Conservation (phyloP, 805 yeast genomes). For the Candida krabiensis region DNA sequence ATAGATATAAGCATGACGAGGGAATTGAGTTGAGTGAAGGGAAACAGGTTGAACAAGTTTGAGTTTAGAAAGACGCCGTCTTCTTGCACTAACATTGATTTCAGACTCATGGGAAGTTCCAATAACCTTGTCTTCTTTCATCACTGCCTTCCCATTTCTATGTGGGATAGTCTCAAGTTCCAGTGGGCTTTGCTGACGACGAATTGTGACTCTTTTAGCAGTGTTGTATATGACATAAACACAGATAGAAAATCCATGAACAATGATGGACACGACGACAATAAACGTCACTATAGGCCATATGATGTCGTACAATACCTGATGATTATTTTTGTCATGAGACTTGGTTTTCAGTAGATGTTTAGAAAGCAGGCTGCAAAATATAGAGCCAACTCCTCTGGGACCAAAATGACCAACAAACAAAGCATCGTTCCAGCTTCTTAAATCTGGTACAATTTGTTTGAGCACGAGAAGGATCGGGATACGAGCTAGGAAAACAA, state of each 20-base stretch:
- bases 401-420: slow-evolving; percentile 97
- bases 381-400: slow-evolving; percentile 91
- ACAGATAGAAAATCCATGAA: slow-evolving; percentile 91
- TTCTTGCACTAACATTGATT: not conserved
- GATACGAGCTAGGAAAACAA: slow-evolving; percentile 73
- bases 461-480: slow-evolving; percentile 78
- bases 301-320: slow-evolving; percentile 35
- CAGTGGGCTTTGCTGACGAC: slow-evolving; percentile 21
- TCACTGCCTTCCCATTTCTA: not conserved
- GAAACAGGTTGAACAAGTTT: slow-evolving; percentile 6
- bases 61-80: slow-evolving; percentile 7
- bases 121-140: slow-evolving; percentile 10
- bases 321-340: slow-evolving; percentile 15
- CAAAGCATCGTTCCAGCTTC: slow-evolving; percentile 90
- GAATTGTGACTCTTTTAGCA: slow-evolving; percentile 32
- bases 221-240: slow-evolving; percentile 38
- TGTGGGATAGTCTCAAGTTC: not conserved
- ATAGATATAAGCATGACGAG: slow-evolving; percentile 41
- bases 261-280: slow-evolving; percentile 77
- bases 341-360: slow-evolving; percentile 36
- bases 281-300: slow-evolving; percentile 87
- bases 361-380: slow-evolving; percentile 78
- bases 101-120: not conserved
- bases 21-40: slow-evolving; percentile 21
- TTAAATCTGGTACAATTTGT: slow-evolving; percentile 82